Base-by-base conservation (phyloP, 2,329 filamentous ascomycete species). In the Pseudogymnoascus sp. region DNA sequence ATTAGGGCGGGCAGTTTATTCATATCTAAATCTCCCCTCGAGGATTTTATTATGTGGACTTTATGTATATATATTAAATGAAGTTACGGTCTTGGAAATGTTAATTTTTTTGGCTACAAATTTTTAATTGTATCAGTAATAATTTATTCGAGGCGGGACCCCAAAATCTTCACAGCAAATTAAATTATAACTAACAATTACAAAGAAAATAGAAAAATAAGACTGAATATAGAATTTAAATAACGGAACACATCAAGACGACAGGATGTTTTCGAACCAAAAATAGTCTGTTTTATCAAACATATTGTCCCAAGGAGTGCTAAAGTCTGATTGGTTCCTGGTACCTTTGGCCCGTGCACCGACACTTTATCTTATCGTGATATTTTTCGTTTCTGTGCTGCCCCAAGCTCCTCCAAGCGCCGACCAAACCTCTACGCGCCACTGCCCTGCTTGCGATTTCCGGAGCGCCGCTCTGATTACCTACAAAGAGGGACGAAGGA, bases 341-440 rank as follows among this genome's bases (percentile, higher is more conserved):
- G 26, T 54, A 16, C 47, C 47, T 54, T 31, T 16, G 47, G 47
- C n/a, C 47, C 47, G 47, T 54, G 47, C 47, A 12, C 47, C 5
- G n/a, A 31, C 47, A 54, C 47, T 54, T 54, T 54, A 54, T 54
- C 47, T 54, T 54, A 54, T 54, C 47, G 26, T 54, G 26, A 54
- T 54, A 54, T 31, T 54, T 54, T 54, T 54, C 47, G 47, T 54
- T 54, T 54, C 47, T 54, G 47, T 54, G 47, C 47, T 54, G 8
- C n/a, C 47, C 47, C 47, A 54, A 54, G 47, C 47, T 54, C 47
- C 23, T 31, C 26, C 26, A 54, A 54, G 26, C 47, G 47, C 47
- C 47, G 7, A 54, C 23, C 47, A 54, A 54, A 54, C 31, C 26
- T 31, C 47, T 54, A 31, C 47, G 47, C 47, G 47, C 47, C 26